Base-by-base conservation (phyloP, 1,284 basidiomycete species). In the Cutaneotrichosporon sp. region DNA sequence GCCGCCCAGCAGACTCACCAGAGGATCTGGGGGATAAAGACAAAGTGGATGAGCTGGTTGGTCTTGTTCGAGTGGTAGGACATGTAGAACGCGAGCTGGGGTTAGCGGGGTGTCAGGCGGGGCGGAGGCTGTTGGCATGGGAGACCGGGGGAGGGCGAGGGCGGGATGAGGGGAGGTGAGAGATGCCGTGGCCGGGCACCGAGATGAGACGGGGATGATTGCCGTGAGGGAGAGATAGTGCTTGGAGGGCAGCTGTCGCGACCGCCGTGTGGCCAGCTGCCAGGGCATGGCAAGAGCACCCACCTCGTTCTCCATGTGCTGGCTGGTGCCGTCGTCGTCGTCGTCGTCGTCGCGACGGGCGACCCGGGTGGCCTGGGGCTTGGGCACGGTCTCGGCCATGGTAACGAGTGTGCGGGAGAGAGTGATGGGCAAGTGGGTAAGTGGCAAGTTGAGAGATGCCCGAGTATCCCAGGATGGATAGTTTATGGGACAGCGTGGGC, bases 41-140 rank as follows among this genome's bases (percentile, higher is more conserved):
- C 72, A 68, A 92, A 83, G 75, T 95, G 92, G 65, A 95, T 90
- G 59, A 84, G 73, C 65, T 94, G 80, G 76, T 95, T 95, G 63
- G 87, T 80, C 36, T 84, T 85, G 76, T 94, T 88, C 25, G 86
- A 83, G 78, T 95, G 92, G 79, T 94, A 95, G 55, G 91, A 88
- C 24, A 90, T 90, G 78, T 94, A 94, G 83, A 93, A 93, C 31
- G 87, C 83, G 71, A 94, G 83, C 90, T 94, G 67, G 20, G 1
- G 33, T 59, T 25, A 59, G 56, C 27, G 46, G 43, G 18, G 13
- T 18, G 36, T 3, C 11, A 11, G 36, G 36, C 36, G 36, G 3
- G 4, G 29, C n/a, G 29, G 29, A 29, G 29, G 29, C 36, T 45
- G 38, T n/a, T 2, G 38, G n/a, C 8, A 24, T 7, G 18, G n/a